Percentiles rank a stretch among this genome's conserved stretches.
Evolutionary conservation across 2,329 filamentous ascomycete genomes (phyloP).

Genomic region (Stylonectria norvegica): DNA sequence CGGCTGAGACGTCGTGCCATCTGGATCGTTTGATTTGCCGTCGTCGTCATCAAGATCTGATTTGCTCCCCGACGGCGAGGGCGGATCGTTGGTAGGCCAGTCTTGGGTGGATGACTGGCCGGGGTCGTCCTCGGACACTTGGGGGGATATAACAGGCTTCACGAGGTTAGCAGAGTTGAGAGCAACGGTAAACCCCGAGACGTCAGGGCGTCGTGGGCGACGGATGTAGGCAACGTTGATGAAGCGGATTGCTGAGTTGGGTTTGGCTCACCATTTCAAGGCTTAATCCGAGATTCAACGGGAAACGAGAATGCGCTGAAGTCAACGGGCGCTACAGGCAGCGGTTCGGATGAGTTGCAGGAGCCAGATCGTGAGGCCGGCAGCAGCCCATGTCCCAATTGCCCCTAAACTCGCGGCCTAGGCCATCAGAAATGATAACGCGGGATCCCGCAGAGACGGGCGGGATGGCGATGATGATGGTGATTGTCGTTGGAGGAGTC

Average conservation of each 20-base stretch:
- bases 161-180: conserved; percentile 20
- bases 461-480: conserved; percentile 1
- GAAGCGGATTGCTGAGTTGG: neutral
- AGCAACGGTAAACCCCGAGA: neutral
- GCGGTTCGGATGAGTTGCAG: conserved; percentile 25
- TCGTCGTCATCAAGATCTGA: conserved; percentile 41
- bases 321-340: conserved; percentile 18
- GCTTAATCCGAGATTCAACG: neutral
- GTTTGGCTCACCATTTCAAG: conserved; percentile 1
- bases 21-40: conserved; percentile 28
- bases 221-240: neutral
- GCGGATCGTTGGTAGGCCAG: conserved; percentile 36
- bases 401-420: conserved; percentile 33
- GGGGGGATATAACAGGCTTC: conserved; percentile 32
- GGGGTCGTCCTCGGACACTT: conserved; percentile 45
- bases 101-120: conserved; percentile 33
- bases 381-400: conserved; percentile 39
- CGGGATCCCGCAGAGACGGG: conserved; percentile 12
- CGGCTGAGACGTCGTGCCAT: conserved; percentile 47
- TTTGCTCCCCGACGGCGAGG: conserved; percentile 43
- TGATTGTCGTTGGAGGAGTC: neutral
- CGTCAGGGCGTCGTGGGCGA: too few relatives aligned
- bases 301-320: conserved; percentile 2
- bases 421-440: conserved; percentile 33
- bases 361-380: conserved; percentile 32